Evolutionary conservation across 1,284 basidiomycete genomes (phyloP).

Genomic region (Veloporphyrellus conicus): DNA sequence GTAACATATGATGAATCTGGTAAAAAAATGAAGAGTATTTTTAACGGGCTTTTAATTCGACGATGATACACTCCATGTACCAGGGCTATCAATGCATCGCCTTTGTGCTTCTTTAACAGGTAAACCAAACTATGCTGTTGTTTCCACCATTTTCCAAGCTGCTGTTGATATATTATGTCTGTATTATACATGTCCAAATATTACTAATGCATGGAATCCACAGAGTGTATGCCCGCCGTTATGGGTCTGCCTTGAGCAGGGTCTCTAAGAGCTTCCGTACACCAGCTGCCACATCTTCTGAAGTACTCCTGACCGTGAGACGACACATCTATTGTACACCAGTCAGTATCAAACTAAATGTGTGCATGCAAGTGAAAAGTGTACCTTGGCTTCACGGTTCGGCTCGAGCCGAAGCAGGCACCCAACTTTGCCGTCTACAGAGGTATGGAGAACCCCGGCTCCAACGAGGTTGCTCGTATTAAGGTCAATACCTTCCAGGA

Average conservation of each 20-base stretch:
- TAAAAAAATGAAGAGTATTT: slow-evolving; percentile 27
- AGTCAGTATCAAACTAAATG: not conserved
- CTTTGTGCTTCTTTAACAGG: not conserved
- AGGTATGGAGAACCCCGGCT: slow-evolving; percentile 90
- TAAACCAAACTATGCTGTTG: not conserved
- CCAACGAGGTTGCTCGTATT: slow-evolving; percentile 86
- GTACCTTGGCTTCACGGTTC: slow-evolving; percentile 88
- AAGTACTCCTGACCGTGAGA: slow-evolving; percentile 91
- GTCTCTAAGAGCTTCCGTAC: slow-evolving; percentile 68
- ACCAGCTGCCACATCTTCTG: slow-evolving; percentile 84
- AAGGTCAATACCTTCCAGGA: slow-evolving; percentile 80
- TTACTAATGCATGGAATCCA: slow-evolving; percentile 7
- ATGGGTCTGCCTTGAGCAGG: slow-evolving; percentile 40
- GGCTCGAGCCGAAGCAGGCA: slow-evolving; percentile 92
- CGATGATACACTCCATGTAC: slow-evolving; percentile 20
- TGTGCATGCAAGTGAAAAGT: slow-evolving; percentile 13
- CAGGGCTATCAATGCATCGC: not conserved
- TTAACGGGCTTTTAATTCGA: slow-evolving; percentile 32
- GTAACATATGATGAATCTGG: slow-evolving; percentile 21
- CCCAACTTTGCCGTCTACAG: slow-evolving; percentile 86
- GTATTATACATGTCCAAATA: slow-evolving; percentile 22
- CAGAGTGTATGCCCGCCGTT: no score
- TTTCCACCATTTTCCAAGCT: slow-evolving; percentile 6
- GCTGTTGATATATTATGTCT: slow-evolving; percentile 26
- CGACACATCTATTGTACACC: slow-evolving; percentile 70